Evolutionary conservation across 2,329 filamentous ascomycete species (phyloP), one percentile per base, ranked within the genome.

Genomic region (Cylindrodendrum hubeiense): DNA sequence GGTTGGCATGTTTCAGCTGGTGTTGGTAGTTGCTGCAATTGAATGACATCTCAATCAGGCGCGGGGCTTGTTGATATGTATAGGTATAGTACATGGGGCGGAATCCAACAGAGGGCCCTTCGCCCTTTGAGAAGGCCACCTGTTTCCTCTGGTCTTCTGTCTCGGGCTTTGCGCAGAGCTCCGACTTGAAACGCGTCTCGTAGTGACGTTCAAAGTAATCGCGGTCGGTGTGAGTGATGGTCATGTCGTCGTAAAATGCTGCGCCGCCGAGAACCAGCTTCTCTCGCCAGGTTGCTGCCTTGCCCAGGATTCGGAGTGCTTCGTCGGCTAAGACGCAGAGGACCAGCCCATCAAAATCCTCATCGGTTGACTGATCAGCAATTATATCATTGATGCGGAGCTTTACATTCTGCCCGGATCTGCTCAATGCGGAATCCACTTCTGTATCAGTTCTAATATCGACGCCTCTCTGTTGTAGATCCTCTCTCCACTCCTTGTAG

Each of bases 21-120:
- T 89, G 85, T 75, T 94, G 91, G 78, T 93, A 93, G 75, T 93
- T 92, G 39, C 89, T 91, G 79, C 90, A 92, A 77, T 94, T 90
- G 78, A 93, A 94, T 61, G 87, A 90, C 89, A 91, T 91, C 75
- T 91, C 89, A 8, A 91, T 85, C 72, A 89, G 87, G 3, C 81
- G 85, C 1, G 83, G 82, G 69, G 90, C 85, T 15, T 84, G 65
- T 0, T 81, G 77, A 74, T 91, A 91, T 56, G 84, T 85, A 60
- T 89, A 87, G 69, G 88, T 91, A 73, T 86, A 86, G 79, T 91
- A 91, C 89, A 91, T 91, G 55, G 89, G 88, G 53, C 84, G 82
- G 80, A 88, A 91, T 21, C 84, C 85, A 28, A 75, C 84, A 82
- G 88, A 37, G 84, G 85, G 76, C 65, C 85, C 80, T 17, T 83